phyloP scores from a whole-genome alignment of 345 rosid genomes.

The Toxicodendron radicans region DNA sequence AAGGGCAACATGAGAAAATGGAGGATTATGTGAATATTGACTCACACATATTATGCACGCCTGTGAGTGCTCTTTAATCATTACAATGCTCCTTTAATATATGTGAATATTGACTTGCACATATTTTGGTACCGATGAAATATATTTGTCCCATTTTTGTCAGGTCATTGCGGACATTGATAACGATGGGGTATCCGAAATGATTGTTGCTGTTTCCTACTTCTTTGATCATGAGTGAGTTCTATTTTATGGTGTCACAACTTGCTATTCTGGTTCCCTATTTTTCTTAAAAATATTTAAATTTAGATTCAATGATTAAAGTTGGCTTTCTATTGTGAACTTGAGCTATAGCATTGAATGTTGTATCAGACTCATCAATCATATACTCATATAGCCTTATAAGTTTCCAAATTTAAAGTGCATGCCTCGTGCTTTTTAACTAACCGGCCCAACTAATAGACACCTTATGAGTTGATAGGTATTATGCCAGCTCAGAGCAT shows the following conservation, averaged over 20 bases:
- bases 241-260: conserved; percentile 21
- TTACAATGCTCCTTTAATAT: conserved; percentile 3
- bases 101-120: conserved; percentile 13
- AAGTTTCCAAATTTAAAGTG: not conserved
- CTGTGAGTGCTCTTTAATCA: conserved; percentile 59
- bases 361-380: conserved; percentile 8
- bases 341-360: conserved; percentile 4
- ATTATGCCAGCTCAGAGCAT: conserved; percentile 92
- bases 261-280: not conserved
- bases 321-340: not conserved
- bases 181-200: conserved; percentile 91
- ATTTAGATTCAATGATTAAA: not conserved
- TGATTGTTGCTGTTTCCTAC: conserved; percentile 92
- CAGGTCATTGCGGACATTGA: conserved; percentile 98
- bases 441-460: not conserved
- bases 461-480: conserved; percentile 47
- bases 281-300: not conserved
- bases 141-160: conserved; percentile 27
- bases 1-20: conserved; percentile 72
- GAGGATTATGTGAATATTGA: conserved; percentile 94
- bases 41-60: conserved; percentile 89
- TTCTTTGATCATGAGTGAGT: conserved; percentile 98
- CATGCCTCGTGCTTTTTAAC: conserved; percentile 4
- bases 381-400: not conserved
- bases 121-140: conserved; percentile 14